phyloP scores from a whole-genome alignment of 345 rosid genomes.

The Gossypium sturtianum region DNA sequence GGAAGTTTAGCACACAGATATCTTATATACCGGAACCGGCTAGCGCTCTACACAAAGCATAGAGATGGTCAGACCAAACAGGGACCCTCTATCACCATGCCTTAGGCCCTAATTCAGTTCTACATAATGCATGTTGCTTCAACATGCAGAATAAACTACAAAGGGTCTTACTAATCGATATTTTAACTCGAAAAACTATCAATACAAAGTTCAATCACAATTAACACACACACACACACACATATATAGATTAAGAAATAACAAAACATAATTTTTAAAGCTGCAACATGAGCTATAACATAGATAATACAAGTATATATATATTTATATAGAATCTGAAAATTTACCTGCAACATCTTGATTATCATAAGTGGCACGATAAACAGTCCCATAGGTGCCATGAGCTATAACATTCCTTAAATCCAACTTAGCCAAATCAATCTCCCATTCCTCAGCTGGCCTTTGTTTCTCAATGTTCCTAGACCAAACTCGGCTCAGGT shows the following conservation, averaged over 20 bases:
- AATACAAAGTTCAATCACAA: not conserved
- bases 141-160: too few species aligned
- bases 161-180: not conserved
- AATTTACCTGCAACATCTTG: constrained; percentile 83
- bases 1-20: too few species aligned
- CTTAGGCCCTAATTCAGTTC: not conserved
- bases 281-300: too few species aligned
- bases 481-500: constrained; percentile 79
- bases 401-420: constrained; percentile 53
- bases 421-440: constrained; percentile 72
- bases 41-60: too few species aligned
- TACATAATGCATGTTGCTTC: not conserved
- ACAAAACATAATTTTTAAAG: too few species aligned
- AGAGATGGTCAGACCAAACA: too few species aligned
- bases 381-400: constrained; percentile 85
- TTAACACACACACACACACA: not conserved
- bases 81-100: too few species aligned
- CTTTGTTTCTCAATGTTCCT: constrained; percentile 47
- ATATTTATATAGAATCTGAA: not conserved
- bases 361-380: constrained; percentile 59
- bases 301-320: too few species aligned
- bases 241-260: not conserved
- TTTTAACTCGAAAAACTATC: not conserved
- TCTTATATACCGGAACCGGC: too few species aligned
- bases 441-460: constrained; percentile 84